Conservation (phyloP, 129 eudicot species). For the Flaveria robusta region DNA sequence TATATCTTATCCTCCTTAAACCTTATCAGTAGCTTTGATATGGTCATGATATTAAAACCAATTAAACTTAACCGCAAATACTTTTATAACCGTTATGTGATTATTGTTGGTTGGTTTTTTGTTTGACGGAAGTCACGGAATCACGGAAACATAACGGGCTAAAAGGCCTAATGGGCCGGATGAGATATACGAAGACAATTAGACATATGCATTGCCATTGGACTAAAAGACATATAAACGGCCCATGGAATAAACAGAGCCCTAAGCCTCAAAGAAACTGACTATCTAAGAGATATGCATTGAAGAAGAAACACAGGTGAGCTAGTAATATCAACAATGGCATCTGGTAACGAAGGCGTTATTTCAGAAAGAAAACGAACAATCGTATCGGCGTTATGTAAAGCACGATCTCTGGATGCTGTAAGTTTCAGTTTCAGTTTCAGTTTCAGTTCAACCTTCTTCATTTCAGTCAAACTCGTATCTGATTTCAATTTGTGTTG, state of each 20-base stretch:
- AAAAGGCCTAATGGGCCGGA: too few species aligned
- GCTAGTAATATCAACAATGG: constrained; percentile 39
- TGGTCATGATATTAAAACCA: too few species aligned
- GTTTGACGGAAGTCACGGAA: too few species aligned
- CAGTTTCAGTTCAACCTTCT: constrained; percentile 16
- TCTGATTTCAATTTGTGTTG: constrained; percentile 13
- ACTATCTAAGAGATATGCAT: neutral
- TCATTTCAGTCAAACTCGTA: neutral
- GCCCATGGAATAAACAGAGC: constrained; percentile 32
- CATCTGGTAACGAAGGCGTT: constrained; percentile 26
- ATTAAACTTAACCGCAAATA: too few species aligned
- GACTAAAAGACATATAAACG: neutral
- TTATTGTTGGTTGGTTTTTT: too few species aligned
- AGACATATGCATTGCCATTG: too few species aligned
- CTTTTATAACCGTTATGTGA: too few species aligned
- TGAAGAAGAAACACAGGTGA: constrained; percentile 26
- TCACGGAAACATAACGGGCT: too few species aligned
- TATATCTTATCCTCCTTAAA: too few species aligned
- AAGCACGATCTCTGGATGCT: constrained; percentile 55
- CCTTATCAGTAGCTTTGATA: too few species aligned
- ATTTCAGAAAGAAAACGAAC: constrained; percentile 44
- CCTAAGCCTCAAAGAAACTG: constrained; percentile 18
- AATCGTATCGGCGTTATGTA: constrained; percentile 64
- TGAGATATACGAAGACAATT: too few species aligned
- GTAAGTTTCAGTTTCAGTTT: constrained; percentile 44